These are phyloP conservation scores for Cryptococcus sp. DNA, from an alignment of 1,284 basidiomycete genomes.

Conservation along the genomic window DNA sequence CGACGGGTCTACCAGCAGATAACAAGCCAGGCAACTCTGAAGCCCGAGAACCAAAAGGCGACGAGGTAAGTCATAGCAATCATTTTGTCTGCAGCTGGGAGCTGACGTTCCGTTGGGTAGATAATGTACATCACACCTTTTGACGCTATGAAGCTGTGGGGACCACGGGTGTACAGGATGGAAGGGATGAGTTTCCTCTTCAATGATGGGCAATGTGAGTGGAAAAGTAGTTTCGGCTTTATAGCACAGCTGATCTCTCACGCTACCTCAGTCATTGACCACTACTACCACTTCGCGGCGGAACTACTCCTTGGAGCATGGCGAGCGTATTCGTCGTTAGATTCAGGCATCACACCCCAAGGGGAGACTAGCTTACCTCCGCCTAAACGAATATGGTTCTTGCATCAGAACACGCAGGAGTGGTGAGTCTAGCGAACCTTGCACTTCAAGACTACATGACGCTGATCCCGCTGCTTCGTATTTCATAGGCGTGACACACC, in stretches of 20 bases:
- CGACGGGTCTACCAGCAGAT: conserved; percentile 64
- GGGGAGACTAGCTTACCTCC: conserved; percentile 43
- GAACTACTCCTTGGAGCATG: conserved; percentile 73
- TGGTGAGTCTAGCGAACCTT: conserved; percentile 34
- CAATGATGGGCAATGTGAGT: conserved; percentile 54
- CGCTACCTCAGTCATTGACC: conserved; percentile 61
- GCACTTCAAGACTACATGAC: too few relatives aligned
- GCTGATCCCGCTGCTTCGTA: background rate
- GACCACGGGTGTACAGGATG: conserved; percentile 64
- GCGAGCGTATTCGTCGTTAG: conserved; percentile 63
- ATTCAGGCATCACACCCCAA: conserved; percentile 40
- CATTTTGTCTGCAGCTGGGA: background rate
- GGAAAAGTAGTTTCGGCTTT: background rate
- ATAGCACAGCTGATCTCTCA: background rate
- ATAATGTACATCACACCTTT: conserved; percentile 60
- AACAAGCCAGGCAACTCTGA: conserved; percentile 66
- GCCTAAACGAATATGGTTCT: conserved; percentile 49
- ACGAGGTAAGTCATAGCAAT: conserved; percentile 59
- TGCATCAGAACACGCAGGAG: conserved; percentile 43
- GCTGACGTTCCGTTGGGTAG: conserved; percentile 12
- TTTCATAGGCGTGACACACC: conserved; percentile 47
- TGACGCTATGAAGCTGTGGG: conserved; percentile 68
- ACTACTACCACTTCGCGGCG: conserved; percentile 81
- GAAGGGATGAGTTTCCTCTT: conserved; percentile 64
- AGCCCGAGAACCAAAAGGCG: conserved; percentile 64